A percentile compares a stretch with the other conserved stretches of the same genome.
phyloP scores from a whole-genome alignment of 23 red algal genomes.

The Gracilaria gracilis region DNA sequence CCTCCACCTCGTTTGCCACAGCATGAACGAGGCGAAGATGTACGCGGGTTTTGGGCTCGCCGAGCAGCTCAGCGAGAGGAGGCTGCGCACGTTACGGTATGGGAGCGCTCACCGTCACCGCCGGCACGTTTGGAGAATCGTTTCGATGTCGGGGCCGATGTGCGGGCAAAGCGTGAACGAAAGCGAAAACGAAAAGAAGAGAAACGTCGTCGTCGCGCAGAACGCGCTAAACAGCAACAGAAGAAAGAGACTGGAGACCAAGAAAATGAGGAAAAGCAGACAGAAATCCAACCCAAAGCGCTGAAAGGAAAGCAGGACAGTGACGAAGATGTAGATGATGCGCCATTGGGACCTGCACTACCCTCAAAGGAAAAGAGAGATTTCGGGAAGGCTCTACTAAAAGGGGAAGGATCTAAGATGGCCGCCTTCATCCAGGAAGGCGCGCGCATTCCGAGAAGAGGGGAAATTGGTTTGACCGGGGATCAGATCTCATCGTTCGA shows the following conservation, averaged over 20 bases:
- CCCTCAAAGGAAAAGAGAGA: slow-evolving; percentile 29
- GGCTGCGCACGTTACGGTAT: slow-evolving; percentile 14
- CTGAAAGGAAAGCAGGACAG: neutral
- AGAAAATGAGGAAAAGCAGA: neutral
- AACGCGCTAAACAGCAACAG: slow-evolving; percentile 15
- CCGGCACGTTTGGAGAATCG: slow-evolving; percentile 38
- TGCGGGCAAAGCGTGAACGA: slow-evolving; percentile 39
- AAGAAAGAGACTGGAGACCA: neutral
- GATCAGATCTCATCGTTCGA: slow-evolving; percentile 82
- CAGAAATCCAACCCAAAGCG: neutral
- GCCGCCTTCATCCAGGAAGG: slow-evolving; percentile 86
- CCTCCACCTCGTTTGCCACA: neutral
- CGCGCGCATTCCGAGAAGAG: slow-evolving; percentile 83
- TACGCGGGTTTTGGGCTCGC: slow-evolving; percentile 20
- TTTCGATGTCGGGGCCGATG: slow-evolving; percentile 43
- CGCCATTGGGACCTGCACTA: slow-evolving; percentile 38
- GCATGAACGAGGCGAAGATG: neutral
- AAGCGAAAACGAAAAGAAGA: slow-evolving; percentile 46
- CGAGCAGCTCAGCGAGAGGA: neutral
- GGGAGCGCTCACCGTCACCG: slow-evolving; percentile 40
- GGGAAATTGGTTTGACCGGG: slow-evolving; percentile 81
- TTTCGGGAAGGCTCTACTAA: slow-evolving; percentile 71
- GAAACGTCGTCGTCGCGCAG: slow-evolving; percentile 30
- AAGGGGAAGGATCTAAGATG: slow-evolving; percentile 84
- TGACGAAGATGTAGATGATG: slow-evolving; percentile 46